Conservation (phyloP, 495 filamentous ascomycete species). For the Aspergillus heteromorphus region DNA sequence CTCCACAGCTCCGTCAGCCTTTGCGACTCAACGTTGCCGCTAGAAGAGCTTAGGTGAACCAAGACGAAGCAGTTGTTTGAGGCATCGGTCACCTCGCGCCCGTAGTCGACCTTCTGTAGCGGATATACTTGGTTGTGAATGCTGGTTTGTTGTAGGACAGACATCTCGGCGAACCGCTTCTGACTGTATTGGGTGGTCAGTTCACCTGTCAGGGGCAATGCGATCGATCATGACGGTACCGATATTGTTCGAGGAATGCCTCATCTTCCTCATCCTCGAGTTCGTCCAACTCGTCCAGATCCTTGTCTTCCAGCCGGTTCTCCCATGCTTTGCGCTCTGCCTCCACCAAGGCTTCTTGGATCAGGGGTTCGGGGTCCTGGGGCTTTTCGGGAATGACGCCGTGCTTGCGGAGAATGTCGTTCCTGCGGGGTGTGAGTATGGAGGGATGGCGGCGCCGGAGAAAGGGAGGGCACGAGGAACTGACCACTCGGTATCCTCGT, state of each 20-base stretch:
- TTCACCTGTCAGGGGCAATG: not conserved
- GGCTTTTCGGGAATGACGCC: conserved; percentile 94
- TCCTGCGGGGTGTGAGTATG: conserved; percentile 52
- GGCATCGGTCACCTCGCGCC: conserved; percentile 86
- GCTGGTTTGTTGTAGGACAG: conserved; percentile 63
- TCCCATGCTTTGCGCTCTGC: conserved; percentile 76
- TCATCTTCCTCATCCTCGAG: conserved; percentile 96
- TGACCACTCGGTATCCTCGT: conserved; percentile 97
- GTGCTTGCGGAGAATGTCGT: conserved; percentile 96
- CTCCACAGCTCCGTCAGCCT: conserved; percentile 84
- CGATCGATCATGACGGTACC: conserved; percentile 31
- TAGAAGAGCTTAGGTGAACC: conserved; percentile 77
- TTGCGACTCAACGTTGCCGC: conserved; percentile 77
- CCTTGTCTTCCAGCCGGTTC: conserved; percentile 87
- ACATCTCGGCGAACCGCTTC: conserved; percentile 77
- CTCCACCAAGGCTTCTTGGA: conserved; percentile 89
- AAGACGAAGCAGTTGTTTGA: conserved; percentile 69
- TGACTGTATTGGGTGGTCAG: conserved; percentile 42
- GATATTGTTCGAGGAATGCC: conserved; percentile 78
- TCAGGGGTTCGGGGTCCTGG: conserved; percentile 85
- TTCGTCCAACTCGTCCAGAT: conserved; percentile 86
- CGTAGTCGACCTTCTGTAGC: conserved; percentile 88
- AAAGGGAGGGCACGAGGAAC: not conserved
- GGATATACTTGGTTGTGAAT: conserved; percentile 87
- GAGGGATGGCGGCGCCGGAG: conserved; percentile 4